These are phyloP conservation scores for Tremella yokohamensis DNA, from an alignment of 768 basidiomycete species.

Conservation along the genomic window DNA sequence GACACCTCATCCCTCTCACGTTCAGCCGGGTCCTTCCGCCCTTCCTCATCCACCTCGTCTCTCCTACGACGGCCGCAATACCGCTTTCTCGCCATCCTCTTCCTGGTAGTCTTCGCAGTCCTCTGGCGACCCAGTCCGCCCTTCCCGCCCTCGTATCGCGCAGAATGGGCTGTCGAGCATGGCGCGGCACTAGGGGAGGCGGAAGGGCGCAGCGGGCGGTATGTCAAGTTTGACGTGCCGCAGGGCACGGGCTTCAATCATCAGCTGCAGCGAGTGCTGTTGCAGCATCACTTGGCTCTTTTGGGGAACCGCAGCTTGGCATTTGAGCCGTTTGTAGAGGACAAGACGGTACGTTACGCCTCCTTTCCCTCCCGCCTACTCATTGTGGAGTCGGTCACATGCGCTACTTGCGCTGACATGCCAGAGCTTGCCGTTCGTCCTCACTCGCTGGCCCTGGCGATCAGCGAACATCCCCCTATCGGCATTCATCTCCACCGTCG, in stretches of 20 bases:
- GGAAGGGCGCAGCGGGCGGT: constrained; percentile 37
- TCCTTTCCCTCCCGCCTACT: not conserved
- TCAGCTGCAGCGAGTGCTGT: constrained; percentile 45
- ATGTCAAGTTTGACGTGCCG: constrained; percentile 46
- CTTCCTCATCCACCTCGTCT: not conserved
- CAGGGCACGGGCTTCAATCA: constrained; percentile 49
- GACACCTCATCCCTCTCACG: constrained; percentile 11
- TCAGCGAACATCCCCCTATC: constrained; percentile 42
- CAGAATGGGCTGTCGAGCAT: constrained; percentile 33
- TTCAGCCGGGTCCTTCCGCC: not conserved
- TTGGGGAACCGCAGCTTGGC: constrained; percentile 41
- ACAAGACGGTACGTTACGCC: constrained; percentile 38
- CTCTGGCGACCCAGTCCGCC: constrained; percentile 32
- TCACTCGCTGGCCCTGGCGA: constrained; percentile 38
- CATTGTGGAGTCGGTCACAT: not conserved
- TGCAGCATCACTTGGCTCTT: constrained; percentile 47
- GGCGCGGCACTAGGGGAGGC: constrained; percentile 12
- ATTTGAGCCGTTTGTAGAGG: constrained; percentile 45
- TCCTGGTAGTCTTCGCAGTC: constrained; percentile 16
- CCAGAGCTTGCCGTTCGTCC: constrained; percentile 30
- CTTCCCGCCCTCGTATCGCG: constrained; percentile 40
- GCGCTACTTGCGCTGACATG: not conserved
- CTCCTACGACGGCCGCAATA: constrained; percentile 2
- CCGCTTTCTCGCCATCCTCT: not conserved
- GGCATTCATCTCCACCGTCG: constrained; percentile 35